Conservation (phyloP, 2,329 filamentous ascomycete species). For the Neofusicoccum sp. region DNA sequence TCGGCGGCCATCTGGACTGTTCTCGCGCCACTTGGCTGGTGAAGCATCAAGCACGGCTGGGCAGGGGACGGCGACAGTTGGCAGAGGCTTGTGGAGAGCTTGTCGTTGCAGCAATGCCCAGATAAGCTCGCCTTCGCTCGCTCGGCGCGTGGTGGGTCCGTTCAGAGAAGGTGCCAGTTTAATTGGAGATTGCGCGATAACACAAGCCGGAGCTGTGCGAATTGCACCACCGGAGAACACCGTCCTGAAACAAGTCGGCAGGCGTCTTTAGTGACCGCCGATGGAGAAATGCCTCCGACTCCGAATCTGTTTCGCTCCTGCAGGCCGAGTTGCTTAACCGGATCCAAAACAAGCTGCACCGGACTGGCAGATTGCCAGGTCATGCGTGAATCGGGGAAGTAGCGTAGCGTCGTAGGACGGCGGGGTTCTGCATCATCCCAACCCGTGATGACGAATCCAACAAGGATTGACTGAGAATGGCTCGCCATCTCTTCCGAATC, state of each 20-base stretch:
- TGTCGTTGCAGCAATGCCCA: not conserved
- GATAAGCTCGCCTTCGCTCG: not conserved
- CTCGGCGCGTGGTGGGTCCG: not conserved
- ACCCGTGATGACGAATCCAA: too few relatives aligned
- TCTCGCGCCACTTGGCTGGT: not conserved
- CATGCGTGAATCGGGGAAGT: too few relatives aligned
- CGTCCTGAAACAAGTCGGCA: not conserved
- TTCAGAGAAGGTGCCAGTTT: not conserved
- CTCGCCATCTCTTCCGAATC: too few relatives aligned
- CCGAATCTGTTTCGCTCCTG: too few relatives aligned
- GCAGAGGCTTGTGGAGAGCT: slow-evolving; percentile 5
- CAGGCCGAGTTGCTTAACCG: not conserved
- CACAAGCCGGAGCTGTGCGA: not conserved
- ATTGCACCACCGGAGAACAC: not conserved
- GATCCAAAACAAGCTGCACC: not conserved
- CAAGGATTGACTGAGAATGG: too few relatives aligned
- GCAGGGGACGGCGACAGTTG: not conserved
- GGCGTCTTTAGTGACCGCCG: not conserved
- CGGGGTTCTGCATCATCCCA: too few relatives aligned
- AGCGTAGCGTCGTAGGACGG: too few relatives aligned
- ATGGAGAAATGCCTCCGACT: not conserved
- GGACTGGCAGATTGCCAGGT: too few relatives aligned
- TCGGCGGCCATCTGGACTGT: not conserved
- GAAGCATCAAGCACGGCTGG: not conserved
- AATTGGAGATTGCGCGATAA: slow-evolving; percentile 4